Conservation (phyloP, 1,139 yeast species). For the Kluyveromyces sp. region DNA sequence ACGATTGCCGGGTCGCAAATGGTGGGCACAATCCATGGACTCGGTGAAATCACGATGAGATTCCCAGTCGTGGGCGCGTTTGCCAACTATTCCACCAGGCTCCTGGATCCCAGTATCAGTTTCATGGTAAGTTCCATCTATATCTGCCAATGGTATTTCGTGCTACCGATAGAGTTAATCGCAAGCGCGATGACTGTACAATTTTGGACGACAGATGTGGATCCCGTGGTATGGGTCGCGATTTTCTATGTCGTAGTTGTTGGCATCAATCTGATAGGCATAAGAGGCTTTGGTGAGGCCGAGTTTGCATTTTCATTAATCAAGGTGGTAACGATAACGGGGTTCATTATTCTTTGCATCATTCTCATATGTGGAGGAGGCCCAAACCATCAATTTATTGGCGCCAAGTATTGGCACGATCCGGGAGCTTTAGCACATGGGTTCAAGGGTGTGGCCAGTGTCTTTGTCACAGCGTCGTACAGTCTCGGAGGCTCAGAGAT, state of each 20-base stretch:
- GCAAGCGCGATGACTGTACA: slow-evolving; percentile 58
- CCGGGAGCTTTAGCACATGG: slow-evolving; percentile 58
- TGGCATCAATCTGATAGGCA: slow-evolving; percentile 52
- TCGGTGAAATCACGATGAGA: slow-evolving; percentile 55
- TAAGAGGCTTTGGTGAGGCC: slow-evolving; percentile 49
- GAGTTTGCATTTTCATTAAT: slow-evolving; percentile 50
- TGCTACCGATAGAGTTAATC: slow-evolving; percentile 57
- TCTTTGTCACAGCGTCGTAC: slow-evolving; percentile 76
- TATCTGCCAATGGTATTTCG: slow-evolving; percentile 57
- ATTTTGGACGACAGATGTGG: slow-evolving; percentile 39
- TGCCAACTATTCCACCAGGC: slow-evolving; percentile 53
- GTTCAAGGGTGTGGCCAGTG: slow-evolving; percentile 75
- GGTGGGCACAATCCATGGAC: slow-evolving; percentile 55
- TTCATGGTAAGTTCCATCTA: slow-evolving; percentile 68
- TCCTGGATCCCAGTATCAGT: slow-evolving; percentile 58
- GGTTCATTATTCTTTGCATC: slow-evolving; percentile 59
- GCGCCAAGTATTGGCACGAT: slow-evolving; percentile 51
- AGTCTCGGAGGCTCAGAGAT: slow-evolving; percentile 78
- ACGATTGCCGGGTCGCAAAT: slow-evolving; percentile 40
- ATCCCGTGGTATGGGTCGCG: slow-evolving; percentile 32
- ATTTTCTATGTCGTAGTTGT: slow-evolving; percentile 50
- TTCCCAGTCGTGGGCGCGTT: slow-evolving; percentile 63
- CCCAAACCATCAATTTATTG: slow-evolving; percentile 46
- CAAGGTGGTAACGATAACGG: slow-evolving; percentile 51
- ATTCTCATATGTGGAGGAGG: slow-evolving; percentile 61